These are phyloP conservation scores for Roridomyces roridus DNA, from an alignment of 768 basidiomycete genomes.

Conservation along the genomic window DNA sequence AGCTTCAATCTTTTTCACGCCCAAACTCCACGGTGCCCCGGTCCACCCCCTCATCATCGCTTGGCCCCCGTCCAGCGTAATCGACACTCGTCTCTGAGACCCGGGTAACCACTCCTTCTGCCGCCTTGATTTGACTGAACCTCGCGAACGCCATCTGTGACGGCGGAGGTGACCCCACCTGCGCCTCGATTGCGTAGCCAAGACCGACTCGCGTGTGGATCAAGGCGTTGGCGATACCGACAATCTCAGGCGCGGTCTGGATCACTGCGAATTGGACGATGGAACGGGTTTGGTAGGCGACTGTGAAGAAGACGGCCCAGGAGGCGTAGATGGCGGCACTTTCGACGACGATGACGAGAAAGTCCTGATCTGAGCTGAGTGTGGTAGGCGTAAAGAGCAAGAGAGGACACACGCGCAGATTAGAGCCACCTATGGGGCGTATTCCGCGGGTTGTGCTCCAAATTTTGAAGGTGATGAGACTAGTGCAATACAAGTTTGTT, in stretches of 20 bases:
- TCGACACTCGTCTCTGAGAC: too few relatives aligned
- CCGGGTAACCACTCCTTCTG: too few relatives aligned
- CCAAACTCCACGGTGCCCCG: too few relatives aligned
- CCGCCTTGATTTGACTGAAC: too few relatives aligned
- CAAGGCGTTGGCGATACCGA: slow-evolving; percentile 20
- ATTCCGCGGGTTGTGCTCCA: slow-evolving; percentile 11
- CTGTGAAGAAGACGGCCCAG: slow-evolving; percentile 18
- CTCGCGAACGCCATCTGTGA: slow-evolving; percentile 14
- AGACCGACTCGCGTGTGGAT: slow-evolving; percentile 23
- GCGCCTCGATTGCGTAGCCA: slow-evolving; percentile 18
- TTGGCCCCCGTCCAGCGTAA: too few relatives aligned
- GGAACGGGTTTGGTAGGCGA: slow-evolving; percentile 13
- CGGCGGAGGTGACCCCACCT: neutral
- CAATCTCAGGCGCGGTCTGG: slow-evolving; percentile 16
- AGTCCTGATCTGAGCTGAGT: neutral
- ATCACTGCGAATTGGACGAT: slow-evolving; percentile 20
- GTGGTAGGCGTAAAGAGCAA: too few relatives aligned
- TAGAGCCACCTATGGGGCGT: slow-evolving; percentile 14
- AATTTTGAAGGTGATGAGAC: slow-evolving; percentile 14
- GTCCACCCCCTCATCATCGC: too few relatives aligned
- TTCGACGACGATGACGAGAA: slow-evolving; percentile 23
- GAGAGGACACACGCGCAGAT: slow-evolving; percentile 4
- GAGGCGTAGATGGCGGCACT: slow-evolving; percentile 20
- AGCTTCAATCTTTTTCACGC: too few relatives aligned
- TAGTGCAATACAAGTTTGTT: neutral